Base-by-base conservation (phyloP, 495 filamentous ascomycete genomes). In the Copromyces sp. region DNA sequence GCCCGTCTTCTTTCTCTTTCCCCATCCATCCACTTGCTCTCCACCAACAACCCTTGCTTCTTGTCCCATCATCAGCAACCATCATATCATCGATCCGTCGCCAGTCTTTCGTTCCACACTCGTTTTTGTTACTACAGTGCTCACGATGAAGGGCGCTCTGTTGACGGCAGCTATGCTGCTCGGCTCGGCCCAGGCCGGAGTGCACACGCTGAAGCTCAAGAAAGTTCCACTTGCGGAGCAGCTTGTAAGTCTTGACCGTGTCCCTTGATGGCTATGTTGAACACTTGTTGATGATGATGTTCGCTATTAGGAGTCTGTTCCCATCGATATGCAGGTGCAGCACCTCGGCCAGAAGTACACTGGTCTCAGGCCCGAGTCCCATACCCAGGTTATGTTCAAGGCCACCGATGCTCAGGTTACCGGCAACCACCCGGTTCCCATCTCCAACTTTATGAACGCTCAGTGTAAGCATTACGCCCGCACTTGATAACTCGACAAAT, bases 371-470 rank as follows among this genome's bases (percentile, higher is more conserved):
- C 75, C 92, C 89, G 81, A 91, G 59, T 81, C 82, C 53, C 91
- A 94, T 76, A 78, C 86, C 74, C 86, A 94, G 69, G 90, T 90
- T 77, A 86, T 95, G 79, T 96, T 97, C 87, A 88, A 89, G 77
- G 91, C 93, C 70, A 88, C 89, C 70, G 85, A 89, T 35, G 82
- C 93, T 80, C 88, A 92, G 72, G 83, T 83, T 40, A 86, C 91
- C 69, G 86, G 85, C 72, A 88, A 88, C 73, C 95, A 99, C 77
- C 88, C 90, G 41, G 92, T 99, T 20, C 91, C 95, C 69, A 90
- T 99, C 74, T 92, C 90, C 80, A 99, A 99, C 87, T 99, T 98
- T 85, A 84, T 99, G 84, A 99, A 99, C 78, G 96, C 96, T 71
- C 96, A 99, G 83, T 99, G 95, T 97, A 90, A 77, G 93, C 82